Conservation (phyloP, 2,329 filamentous ascomycete genomes). For the Hypoxylon sp. region DNA sequence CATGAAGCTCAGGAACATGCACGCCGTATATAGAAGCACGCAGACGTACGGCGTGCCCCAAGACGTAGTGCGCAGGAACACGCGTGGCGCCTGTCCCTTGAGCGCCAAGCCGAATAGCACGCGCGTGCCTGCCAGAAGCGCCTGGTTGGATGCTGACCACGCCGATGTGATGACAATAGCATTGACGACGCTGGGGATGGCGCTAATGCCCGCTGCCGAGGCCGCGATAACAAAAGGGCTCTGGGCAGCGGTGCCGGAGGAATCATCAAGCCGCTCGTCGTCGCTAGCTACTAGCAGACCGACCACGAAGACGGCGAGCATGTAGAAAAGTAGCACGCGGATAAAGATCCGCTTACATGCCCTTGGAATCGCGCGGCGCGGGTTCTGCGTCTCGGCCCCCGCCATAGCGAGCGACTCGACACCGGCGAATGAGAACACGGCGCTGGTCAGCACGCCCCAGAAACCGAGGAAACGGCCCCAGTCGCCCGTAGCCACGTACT, state of each 20-base stretch:
- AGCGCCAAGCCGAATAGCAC: slow-evolving; percentile 71
- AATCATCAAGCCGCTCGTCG: slow-evolving; percentile 61
- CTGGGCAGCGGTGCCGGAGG: slow-evolving; percentile 63
- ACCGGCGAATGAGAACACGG: slow-evolving; percentile 62
- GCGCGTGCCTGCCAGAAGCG: slow-evolving; percentile 70
- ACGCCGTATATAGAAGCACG: slow-evolving; percentile 65
- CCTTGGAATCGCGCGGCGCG: slow-evolving; percentile 60
- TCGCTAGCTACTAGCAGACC: slow-evolving; percentile 71
- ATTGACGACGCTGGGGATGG: slow-evolving; percentile 80
- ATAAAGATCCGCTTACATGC: slow-evolving; percentile 71
- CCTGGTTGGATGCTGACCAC: slow-evolving; percentile 77
- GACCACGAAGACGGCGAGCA: slow-evolving; percentile 67
- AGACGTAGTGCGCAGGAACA: slow-evolving; percentile 66
- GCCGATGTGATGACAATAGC: slow-evolving; percentile 80
- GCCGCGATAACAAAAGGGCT: slow-evolving; percentile 80
- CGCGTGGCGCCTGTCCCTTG: slow-evolving; percentile 68
- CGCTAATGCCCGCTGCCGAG: slow-evolving; percentile 73
- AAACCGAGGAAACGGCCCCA: slow-evolving; percentile 75
- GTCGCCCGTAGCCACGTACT: slow-evolving; percentile 69
- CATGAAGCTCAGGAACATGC: slow-evolving; percentile 71
- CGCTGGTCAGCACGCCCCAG: slow-evolving; percentile 63
- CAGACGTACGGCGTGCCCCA: slow-evolving; percentile 70
- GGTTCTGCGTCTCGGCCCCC: slow-evolving; percentile 67
- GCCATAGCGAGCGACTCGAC: slow-evolving; percentile 68
- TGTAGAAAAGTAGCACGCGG: slow-evolving; percentile 69